phyloP scores from a whole-genome alignment of 116 monocot genomes.

The Cymodocea nodosa region DNA sequence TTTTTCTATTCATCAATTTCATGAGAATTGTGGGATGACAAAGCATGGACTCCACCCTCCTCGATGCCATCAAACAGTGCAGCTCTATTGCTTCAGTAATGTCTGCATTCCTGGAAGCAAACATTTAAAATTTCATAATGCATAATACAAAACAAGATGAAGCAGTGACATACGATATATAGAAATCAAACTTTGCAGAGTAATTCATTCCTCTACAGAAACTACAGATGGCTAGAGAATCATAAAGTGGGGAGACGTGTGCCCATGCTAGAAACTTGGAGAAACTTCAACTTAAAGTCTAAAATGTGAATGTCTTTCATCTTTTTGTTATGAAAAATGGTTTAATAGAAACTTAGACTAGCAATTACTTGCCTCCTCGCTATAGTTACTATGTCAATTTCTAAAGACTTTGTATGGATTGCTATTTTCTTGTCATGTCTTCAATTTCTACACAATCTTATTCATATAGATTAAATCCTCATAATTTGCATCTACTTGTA shows the following conservation, averaged over 20 bases:
- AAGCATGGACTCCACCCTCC: slow-evolving; percentile 64
- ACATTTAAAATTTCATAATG: background rate
- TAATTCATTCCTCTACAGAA: background rate
- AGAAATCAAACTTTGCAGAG: background rate
- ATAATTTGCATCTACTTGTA: too few relatives aligned
- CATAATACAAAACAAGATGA: background rate
- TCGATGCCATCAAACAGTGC: slow-evolving; percentile 92
- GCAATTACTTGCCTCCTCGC: too few relatives aligned
- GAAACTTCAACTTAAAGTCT: background rate
- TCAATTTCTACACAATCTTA: too few relatives aligned
- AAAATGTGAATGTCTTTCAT: too few relatives aligned
- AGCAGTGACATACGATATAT: background rate
- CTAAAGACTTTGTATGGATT: too few relatives aligned
- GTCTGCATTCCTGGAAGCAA: slow-evolving; percentile 29
- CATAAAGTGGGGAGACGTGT: too few relatives aligned
- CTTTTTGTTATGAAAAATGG: too few relatives aligned
- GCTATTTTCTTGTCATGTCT: too few relatives aligned
- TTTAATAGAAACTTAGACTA: too few relatives aligned
- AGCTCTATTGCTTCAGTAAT: slow-evolving; percentile 39
- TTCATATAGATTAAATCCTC: too few relatives aligned
- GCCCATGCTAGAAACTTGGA: background rate
- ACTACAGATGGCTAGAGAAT: too few relatives aligned
- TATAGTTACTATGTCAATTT: too few relatives aligned
- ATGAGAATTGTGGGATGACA: slow-evolving; percentile 49
- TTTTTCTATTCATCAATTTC: slow-evolving; percentile 84